These are phyloP conservation scores for Cicer yamashitae DNA, from an alignment of 306 rosid genomes.

Conservation along the genomic window DNA sequence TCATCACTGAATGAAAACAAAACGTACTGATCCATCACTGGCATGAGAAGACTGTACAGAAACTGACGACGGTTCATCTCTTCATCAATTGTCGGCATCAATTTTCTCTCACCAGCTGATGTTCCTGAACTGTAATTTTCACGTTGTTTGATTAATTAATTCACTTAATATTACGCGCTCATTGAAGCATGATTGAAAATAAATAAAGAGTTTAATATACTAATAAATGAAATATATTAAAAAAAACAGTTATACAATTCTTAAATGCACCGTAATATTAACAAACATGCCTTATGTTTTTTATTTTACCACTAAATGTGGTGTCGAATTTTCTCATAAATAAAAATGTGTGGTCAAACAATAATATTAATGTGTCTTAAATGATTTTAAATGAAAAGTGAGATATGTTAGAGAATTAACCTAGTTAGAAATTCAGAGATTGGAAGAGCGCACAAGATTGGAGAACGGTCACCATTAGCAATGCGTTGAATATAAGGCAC, in stretches of 20 bases:
- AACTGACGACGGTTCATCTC: constrained; percentile 85
- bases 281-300: too few relatives aligned
- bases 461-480: constrained; percentile 86
- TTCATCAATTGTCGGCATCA: constrained; percentile 82
- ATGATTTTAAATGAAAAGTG: neutral
- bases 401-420: constrained; percentile 21
- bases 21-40: constrained; percentile 80
- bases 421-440: constrained; percentile 95
- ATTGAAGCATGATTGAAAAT: neutral
- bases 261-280: too few relatives aligned
- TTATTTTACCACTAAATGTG: too few relatives aligned
- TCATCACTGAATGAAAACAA: neutral
- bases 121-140: constrained; percentile 80
- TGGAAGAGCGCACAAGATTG: constrained; percentile 69
- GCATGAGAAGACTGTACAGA: constrained; percentile 83
- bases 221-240: too few relatives aligned
- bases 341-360: neutral
- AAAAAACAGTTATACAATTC: too few relatives aligned
- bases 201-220: too few relatives aligned
- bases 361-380: neutral
- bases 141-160: neutral
- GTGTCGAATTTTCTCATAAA: too few relatives aligned
- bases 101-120: constrained; percentile 88
- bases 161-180: neutral
- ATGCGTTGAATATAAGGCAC: constrained; percentile 81